Conservation (phyloP, 192 early-diverging fungal species). For the Backusella tarrabulga region DNA sequence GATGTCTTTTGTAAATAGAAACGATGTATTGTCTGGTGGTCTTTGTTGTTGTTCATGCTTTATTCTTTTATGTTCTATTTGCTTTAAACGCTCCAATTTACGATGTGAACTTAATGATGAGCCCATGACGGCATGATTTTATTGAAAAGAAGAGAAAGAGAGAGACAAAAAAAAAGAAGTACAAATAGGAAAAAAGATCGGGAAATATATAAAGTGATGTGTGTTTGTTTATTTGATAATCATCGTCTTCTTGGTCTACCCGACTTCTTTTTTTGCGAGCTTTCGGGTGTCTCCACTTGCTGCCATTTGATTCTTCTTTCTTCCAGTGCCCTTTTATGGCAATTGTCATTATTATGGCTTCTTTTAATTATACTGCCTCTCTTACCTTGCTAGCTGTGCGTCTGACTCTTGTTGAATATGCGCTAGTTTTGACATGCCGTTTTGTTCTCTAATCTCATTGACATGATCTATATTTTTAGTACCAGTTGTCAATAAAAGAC, state of each 20-base stretch:
- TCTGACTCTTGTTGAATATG: conserved; percentile 39
- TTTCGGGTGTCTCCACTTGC: neutral
- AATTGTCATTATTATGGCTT: neutral
- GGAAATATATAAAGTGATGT: neutral
- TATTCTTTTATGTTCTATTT: no score
- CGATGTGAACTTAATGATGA: neutral
- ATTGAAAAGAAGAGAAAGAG: neutral
- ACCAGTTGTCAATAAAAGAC: neutral
- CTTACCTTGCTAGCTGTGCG: conserved; percentile 32
- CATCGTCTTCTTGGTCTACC: neutral
- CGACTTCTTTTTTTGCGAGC: neutral
- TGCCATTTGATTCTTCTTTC: conserved; percentile 36
- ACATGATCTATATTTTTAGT: conserved; percentile 22
- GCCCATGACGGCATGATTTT: neutral
- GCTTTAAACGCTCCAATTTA: neutral
- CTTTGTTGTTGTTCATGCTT: neutral
- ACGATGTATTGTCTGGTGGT: neutral
- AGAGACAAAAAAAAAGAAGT: neutral
- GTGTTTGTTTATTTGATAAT: neutral
- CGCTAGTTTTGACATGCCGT: conserved; percentile 28
- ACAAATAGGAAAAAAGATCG: neutral
- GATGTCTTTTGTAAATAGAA: neutral
- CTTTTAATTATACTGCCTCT: neutral
- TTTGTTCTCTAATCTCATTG: conserved; percentile 19
- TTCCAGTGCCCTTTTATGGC: conserved; percentile 15